These are phyloP conservation scores for Pulveroboletus ravenelii DNA, from an alignment of 768 basidiomycete species.

Conservation along the genomic window DNA sequence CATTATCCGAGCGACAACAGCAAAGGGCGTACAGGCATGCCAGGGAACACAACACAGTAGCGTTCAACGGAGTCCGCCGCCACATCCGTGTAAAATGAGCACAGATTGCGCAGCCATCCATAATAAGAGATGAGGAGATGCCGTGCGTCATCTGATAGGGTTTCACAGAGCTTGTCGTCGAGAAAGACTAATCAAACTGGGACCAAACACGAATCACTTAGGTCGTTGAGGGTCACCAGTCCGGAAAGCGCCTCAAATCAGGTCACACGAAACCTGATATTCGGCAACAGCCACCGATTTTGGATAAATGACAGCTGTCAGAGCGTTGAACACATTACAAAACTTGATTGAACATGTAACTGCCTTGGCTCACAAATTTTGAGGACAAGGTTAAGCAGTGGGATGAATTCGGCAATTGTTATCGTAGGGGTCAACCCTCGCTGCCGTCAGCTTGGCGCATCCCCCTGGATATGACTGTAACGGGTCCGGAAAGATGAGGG, in stretches of 20 bases:
- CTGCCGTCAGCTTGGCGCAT: conserved; percentile 23
- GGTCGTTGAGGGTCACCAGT: conserved; percentile 9
- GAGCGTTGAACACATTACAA: conserved; percentile 21
- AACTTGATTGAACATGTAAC: conserved; percentile 23
- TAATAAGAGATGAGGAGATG: conserved; percentile 22
- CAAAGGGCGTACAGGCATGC: conserved; percentile 16
- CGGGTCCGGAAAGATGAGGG: conserved; percentile 19
- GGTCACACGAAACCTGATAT: conserved; percentile 20
- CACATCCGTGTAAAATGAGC: conserved; percentile 23
- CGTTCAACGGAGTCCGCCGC: conserved; percentile 20
- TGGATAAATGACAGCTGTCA: conserved; percentile 31
- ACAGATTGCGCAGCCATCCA: conserved; percentile 26
- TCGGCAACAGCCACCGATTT: conserved; percentile 20
- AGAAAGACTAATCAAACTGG: conserved; percentile 35
- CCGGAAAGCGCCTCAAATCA: conserved; percentile 20
- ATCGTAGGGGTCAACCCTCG: conserved; percentile 13
- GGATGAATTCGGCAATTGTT: conserved; percentile 21
- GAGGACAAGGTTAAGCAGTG: conserved; percentile 15
- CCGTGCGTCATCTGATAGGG: conserved; percentile 36
- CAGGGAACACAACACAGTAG: conserved; percentile 20
- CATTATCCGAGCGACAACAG: conserved; percentile 13
- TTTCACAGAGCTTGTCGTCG: conserved; percentile 32
- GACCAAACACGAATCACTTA: conserved; percentile 17
- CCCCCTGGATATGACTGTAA: conserved; percentile 35
- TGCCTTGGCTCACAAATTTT: conserved; percentile 25